Base-by-base conservation (phyloP, 306 rosid species). In the Lupinus albus region DNA sequence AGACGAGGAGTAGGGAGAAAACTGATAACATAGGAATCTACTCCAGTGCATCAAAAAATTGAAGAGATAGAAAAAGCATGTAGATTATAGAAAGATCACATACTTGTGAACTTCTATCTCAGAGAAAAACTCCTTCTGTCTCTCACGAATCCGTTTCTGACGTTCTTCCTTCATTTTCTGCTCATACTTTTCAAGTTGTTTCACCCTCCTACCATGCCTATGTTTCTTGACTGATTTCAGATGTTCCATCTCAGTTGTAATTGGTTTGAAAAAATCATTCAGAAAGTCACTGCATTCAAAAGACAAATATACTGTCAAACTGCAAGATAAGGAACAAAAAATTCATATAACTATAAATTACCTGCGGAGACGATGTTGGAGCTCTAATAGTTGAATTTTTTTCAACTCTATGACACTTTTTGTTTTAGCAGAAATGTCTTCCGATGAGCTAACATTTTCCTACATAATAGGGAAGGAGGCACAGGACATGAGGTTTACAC, bases 101-200 rank as follows among this genome's bases (percentile, higher is more conserved):
- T 91, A 94, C 99, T 94, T 94, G 96, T 94, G 99, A 73, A 88
- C 87, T 81, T 94, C 99, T 64, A 94, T 83, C 89, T 94, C 99
- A 21, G 84, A 67, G 67, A 94, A 94, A 79, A 94, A 94, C 57
- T 94, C 99, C 86, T 91, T 94, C 83, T 94, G 99, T 74, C 99
- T 86, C 81, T 94, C 97, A 12, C 97, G 97, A 45, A 88, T 87
- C 76, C 99, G 85, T 82, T 94, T 94, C 72, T 88, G 99, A 62
- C 99, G 95, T 84, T 94, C 99, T 82, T 94, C 99, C 87, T 84
- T 94, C 99, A 94, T 94, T 84, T 84, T 94, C 82, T 76, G 95
- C 85, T 94, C 99, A 84, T 73, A 94, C 78, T 73, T 94, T 77
- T 94, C 99, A 64, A 91, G 82, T 81, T 91, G 97, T 76, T 82